Evolutionary conservation across 2,329 filamentous ascomycete species (phyloP), one percentile per base, ranked within the genome.

Genomic region (Celoporthe dispersa): DNA sequence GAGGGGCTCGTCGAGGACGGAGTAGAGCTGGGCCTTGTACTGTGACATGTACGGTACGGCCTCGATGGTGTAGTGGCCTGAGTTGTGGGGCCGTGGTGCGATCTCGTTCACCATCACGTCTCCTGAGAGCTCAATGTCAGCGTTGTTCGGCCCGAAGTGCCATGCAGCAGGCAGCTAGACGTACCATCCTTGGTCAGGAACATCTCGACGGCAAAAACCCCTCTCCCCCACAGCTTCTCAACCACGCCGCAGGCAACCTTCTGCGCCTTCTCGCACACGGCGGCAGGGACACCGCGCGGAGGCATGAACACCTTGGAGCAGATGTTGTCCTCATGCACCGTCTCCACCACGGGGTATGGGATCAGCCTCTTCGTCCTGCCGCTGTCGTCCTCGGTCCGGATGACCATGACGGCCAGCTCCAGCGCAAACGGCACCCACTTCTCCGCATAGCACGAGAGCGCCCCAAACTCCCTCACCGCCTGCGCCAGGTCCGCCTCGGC

Each of bases 151-250:
- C 19, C 7, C 19, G 7, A n/a, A n/a, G 11, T 39, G 28, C 12
- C 12, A 67, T 48, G 67, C 12, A 74, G 57, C 72, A 73, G 60
- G 67, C 72, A 61, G 6, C 2, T 22, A 16, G 65, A 74, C 77
- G 75, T 83, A 82, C 89, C 89, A 75, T 96, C 89, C 64, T 90
- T 83, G 14, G 94, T 87, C 3, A 98, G 81, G 81, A 99, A 99
- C 90, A 98, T 93, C 82, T 99, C 96, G 0, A 98, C 95, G 0
- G 95, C 96, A 80, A 98, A 99, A 41, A 97, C 93, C 73, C 96
- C 96, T 72, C 96, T 91, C 66, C 96, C 96, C 83, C 90, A 90
- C 68, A 99, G 91, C 66, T 89, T 91, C 57, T 88, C 86, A 31
- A 98, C 90, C 14, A 96, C 94, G 70, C 92, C 89, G 74, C 89